Base-by-base conservation (phyloP, 78 protist genomes). In the Dictyostelium firmibasis region DNA sequence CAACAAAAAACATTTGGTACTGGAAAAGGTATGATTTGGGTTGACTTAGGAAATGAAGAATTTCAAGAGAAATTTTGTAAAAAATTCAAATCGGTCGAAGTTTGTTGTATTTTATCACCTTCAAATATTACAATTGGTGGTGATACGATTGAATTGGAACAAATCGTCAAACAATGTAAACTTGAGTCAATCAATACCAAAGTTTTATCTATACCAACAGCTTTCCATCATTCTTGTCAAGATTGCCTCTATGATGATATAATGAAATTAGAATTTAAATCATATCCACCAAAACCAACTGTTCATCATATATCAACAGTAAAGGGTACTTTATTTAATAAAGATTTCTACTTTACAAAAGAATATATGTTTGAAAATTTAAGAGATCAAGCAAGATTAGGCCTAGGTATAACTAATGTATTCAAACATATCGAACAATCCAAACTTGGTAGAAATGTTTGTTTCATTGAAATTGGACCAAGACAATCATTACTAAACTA, bases 1-100 rank as follows among this genome's bases (percentile, higher is more conserved):
- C 83, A 76, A 76, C 83, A 76, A 76, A 76, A 18, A n/a, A 76
- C 83, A 41, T 76, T 76, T 76, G 83, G 83, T 8, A 9, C 13
- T 2, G 83, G 83, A 8, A 76, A 23, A 38, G 57, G 60, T 41
- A 76, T 76, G 83, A n/a, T 25, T 3, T 76, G 83, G 83, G 44
- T 76, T 10, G 83, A 76, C 41, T n/a, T 76, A 6, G 57, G 83
- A 11, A 47, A 41, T 36, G 27, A n/a, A n/a, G 83, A 76, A 76
- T 76, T 36, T 38, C 11, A 36, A 38, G 31, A 76, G 25, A 31
- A 35, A 31, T 36, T 76, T 31, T 36, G 44, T n/a, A 76, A 43
- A 38, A 16, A 10, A 33, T 76, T 76, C 44, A 23, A 43, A 76
- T 20, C 62, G 2, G 29, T 76, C 10, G 83, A 76, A n/a, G 16